Conservation (phyloP, 1,284 basidiomycete genomes). For the Cutaneotrichosporon cyanovorans region DNA sequence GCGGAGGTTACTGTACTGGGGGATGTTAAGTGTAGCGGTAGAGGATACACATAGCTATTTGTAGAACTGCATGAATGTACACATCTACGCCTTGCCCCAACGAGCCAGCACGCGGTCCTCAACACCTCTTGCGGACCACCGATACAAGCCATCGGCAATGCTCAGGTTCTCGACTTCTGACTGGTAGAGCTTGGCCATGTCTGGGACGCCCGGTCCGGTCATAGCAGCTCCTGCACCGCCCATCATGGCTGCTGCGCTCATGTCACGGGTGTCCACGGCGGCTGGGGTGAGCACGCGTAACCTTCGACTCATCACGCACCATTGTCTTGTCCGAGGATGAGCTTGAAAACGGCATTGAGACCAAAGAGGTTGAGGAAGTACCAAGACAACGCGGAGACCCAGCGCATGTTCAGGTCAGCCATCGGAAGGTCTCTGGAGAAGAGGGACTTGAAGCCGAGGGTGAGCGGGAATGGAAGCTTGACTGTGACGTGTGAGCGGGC, state of each 20-base stretch:
- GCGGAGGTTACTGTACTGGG: conserved; percentile 47
- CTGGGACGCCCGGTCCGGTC: conserved; percentile 57
- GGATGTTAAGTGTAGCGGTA: neutral
- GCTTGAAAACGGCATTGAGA: conserved; percentile 86
- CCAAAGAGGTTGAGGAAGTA: conserved; percentile 99
- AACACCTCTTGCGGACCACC: conserved; percentile 70
- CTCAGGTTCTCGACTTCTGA: conserved; percentile 89
- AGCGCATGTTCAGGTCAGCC: conserved; percentile 93
- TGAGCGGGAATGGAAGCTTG: conserved; percentile 93
- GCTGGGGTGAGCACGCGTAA: conserved; percentile 47
- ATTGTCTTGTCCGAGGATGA: conserved; percentile 86
- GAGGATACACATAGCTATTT: neutral
- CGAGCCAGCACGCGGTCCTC: conserved; percentile 68
- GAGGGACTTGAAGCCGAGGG: conserved; percentile 97
- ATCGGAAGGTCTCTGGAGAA: conserved; percentile 94
- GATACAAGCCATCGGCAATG: conserved; percentile 74
- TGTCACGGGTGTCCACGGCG: conserved; percentile 66
- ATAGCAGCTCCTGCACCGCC: conserved; percentile 52
- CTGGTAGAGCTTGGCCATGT: conserved; percentile 83
- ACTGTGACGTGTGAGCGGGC: conserved; percentile 51
- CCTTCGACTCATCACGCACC: conserved; percentile 51
- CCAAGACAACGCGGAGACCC: conserved; percentile 98
- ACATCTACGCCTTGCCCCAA: conserved; percentile 53
- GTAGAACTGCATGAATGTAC: neutral
- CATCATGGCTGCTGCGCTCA: conserved; percentile 61